These are phyloP conservation scores for Amaranthus hypochondriacus DNA, from an alignment of 148 eudicot species.

Conservation along the genomic window DNA sequence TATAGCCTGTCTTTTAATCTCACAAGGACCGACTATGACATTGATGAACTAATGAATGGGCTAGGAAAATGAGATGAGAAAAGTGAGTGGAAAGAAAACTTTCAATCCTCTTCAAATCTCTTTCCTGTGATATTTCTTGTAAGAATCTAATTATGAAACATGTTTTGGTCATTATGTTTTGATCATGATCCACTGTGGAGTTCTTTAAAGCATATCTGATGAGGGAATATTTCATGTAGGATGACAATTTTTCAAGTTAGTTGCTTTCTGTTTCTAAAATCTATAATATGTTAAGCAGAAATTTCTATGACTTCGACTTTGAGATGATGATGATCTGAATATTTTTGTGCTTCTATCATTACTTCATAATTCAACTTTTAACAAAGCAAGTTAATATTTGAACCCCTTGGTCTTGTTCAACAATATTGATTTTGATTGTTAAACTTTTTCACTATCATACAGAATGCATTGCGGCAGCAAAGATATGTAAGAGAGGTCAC, in stretches of 20 bases:
- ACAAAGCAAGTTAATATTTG: neutral
- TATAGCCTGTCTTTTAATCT: too few relatives aligned
- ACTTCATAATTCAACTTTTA: too few relatives aligned
- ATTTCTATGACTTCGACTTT: neutral
- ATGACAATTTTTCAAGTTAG: neutral
- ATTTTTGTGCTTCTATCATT: neutral
- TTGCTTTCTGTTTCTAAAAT: neutral
- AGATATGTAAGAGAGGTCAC: slow-evolving; percentile 96
- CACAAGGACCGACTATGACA: too few relatives aligned
- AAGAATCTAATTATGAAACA: too few relatives aligned
- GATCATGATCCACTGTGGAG: neutral
- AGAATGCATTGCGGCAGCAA: slow-evolving; percentile 95
- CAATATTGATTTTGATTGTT: neutral
- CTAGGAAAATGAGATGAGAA: too few relatives aligned
- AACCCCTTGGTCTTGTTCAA: neutral
- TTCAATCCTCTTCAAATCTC: too few relatives aligned
- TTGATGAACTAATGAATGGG: too few relatives aligned
- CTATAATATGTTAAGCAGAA: neutral
- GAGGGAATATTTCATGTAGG: neutral
- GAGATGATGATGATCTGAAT: neutral
- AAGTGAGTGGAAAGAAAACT: too few relatives aligned
- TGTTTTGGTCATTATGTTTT: too few relatives aligned
- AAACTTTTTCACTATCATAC: slow-evolving; percentile 11
- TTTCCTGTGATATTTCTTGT: too few relatives aligned
- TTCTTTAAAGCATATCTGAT: neutral